phyloP scores from a whole-genome alignment of 2,329 filamentous ascomycete genomes.

The Diplocarpon mali region DNA sequence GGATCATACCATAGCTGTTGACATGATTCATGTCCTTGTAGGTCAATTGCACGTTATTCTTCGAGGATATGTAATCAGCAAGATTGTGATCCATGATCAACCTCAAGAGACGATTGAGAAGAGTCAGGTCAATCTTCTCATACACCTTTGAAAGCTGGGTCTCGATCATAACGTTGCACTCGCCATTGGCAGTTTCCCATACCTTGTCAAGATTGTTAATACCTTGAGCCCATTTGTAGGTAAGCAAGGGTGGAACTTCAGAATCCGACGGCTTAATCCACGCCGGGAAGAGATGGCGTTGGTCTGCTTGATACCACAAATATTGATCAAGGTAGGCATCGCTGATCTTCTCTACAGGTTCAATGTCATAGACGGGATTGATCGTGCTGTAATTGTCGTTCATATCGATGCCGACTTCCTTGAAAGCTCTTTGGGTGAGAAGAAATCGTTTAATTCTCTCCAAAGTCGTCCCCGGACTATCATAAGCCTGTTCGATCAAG shows the following conservation, averaged over 20 bases:
- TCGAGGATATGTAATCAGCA: conserved; percentile 97
- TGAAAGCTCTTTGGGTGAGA: conserved; percentile 94
- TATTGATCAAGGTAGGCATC: conserved; percentile 98
- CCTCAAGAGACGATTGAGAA: conserved; percentile 84
- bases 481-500: conserved; percentile 95
- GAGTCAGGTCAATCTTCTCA: conserved; percentile 94
- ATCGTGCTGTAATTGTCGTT: conserved; percentile 99
- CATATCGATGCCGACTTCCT: conserved; percentile 99
- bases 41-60: conserved; percentile 98
- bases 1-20: conserved; percentile 97
- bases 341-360: conserved; percentile 98
- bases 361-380: conserved; percentile 97
- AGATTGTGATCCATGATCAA: conserved; percentile 99
- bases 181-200: conserved; percentile 86
- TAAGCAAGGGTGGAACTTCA: conserved; percentile 85
- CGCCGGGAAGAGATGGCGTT: conserved; percentile 89
- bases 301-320: conserved; percentile 97
- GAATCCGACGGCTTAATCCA: conserved; percentile 99
- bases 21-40: conserved; percentile 99
- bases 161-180: conserved; percentile 98
- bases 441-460: conserved; percentile 97
- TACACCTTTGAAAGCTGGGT: conserved; percentile 98
- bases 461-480: conserved; percentile 90
- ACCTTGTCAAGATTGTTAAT: conserved; percentile 97
- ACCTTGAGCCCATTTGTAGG: conserved; percentile 98